Evolutionary conservation across 129 eudicot genomes (phyloP).

Genomic region (Arctium minus): DNA sequence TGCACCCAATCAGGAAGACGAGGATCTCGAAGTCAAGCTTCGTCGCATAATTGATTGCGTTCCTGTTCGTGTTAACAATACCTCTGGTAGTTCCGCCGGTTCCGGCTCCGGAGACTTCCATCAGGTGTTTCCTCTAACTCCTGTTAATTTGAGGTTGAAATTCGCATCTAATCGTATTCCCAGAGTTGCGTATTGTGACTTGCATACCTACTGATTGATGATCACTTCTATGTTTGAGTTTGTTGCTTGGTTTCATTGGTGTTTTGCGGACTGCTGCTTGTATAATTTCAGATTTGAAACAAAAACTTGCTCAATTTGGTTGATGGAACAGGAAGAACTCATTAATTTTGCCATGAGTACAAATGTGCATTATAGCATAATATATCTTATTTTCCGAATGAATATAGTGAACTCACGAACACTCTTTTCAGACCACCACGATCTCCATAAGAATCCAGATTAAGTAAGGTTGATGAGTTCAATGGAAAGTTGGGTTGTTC

Average conservation of each 20-base stretch:
- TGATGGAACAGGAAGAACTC: conserved; percentile 11
- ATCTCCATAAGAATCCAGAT: neutral
- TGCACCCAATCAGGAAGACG: conserved; percentile 60
- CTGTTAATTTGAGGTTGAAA: neutral
- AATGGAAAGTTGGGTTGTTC: neutral
- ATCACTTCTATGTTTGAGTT: neutral
- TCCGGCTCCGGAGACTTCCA: conserved; percentile 99
- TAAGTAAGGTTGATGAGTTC: neutral
- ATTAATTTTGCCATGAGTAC: neutral
- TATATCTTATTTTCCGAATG: neutral
- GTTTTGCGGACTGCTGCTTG: neutral
- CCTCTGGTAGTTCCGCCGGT: conserved; percentile 99
- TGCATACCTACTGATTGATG: neutral
- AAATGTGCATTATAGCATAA: no score
- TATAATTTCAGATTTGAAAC: neutral
- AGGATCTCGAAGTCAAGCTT: conserved; percentile 85
- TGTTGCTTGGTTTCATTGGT: neutral
- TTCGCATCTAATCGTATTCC: neutral
- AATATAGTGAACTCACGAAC: neutral
- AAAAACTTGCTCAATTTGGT: neutral
- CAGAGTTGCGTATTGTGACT: neutral
- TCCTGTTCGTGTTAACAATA: conserved; percentile 94
- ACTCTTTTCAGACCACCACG: neutral
- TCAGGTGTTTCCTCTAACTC: conserved; percentile 52
- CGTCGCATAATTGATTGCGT: conserved; percentile 82